Base-by-base conservation (phyloP, 306 rosid genomes). In the Benincasa hispida region DNA sequence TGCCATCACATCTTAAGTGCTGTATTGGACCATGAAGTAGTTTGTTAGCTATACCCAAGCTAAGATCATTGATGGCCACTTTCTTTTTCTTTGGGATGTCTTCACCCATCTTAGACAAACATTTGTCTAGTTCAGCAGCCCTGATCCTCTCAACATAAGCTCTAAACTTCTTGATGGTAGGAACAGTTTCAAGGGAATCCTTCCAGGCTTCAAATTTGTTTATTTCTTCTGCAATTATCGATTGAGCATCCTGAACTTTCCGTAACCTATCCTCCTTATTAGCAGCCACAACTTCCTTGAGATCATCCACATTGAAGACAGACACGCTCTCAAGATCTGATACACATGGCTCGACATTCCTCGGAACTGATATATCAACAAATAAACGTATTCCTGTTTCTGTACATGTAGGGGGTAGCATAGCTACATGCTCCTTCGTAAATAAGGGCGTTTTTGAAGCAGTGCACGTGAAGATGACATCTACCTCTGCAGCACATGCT, bases 21-120 rank as follows among this genome's bases (percentile, higher is more conserved):
- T 90, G 87, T 88, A 94, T 91, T 57, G 97, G 98, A 79, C 98
- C 97, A 24, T 87, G 94, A 82, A 94, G 98, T 37, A 91, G 82
- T 72, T 87, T 90, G 35, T 87, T 91, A 83, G 87, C 91, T 73
- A 94, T 87, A 56, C 88, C 87, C 89, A 78, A 74, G 83, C 98
- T 91, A 74, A 94, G 97, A 78, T 93, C 85, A 57, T 91, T 79
- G 62, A 94, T 67, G 55, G 95, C 97, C 63, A 72, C 82, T 82
- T 87, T 88, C 11, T 84, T 86, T 80, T 94, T 89, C 84, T 86
- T 87, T 14, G 98, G 69, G 62, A 91, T 80, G 55, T 84, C 87
- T 15, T 76, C 85, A 10, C 95, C 91, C 87, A 94, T 82, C 84
- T 87, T 91, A 13, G 93, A 89, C 86, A 94, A 77, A 78, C 95